A percentile compares a stretch with the other conserved stretches of the same genome.
These are phyloP conservation scores for Helminthosporium solani DNA, from an alignment of 2,329 filamentous ascomycete genomes.

Conservation along the genomic window DNA sequence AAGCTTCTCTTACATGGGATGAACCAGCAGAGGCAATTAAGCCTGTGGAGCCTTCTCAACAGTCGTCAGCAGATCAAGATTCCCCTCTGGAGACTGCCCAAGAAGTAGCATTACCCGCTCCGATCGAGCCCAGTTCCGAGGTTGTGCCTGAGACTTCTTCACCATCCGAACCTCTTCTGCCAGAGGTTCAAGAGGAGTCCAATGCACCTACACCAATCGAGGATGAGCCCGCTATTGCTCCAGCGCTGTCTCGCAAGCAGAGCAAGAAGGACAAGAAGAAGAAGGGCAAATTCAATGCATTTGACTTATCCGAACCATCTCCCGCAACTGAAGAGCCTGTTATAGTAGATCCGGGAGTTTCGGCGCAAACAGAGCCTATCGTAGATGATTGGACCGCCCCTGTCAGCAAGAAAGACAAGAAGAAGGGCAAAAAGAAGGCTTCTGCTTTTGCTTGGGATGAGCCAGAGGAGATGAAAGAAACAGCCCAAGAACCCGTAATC, in stretches of 20 bases:
- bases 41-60: neutral
- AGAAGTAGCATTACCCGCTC: neutral
- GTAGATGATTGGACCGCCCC: slow-evolving; percentile 5
- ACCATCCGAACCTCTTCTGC: neutral
- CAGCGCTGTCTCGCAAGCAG: slow-evolving; percentile 21
- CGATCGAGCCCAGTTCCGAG: neutral
- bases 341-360: neutral
- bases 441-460: slow-evolving; percentile 5
- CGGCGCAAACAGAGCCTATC: neutral
- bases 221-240: slow-evolving; percentile 11
- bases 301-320: slow-evolving; percentile 10
- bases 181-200: slow-evolving; percentile 12
- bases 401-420: slow-evolving; percentile 33
- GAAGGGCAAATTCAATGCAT: slow-evolving; percentile 15
- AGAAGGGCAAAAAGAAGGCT: slow-evolving; percentile 28
- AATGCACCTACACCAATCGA: neutral
- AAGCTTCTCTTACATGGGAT: slow-evolving; percentile 5
- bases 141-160: neutral
- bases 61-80: neutral
- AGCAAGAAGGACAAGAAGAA: slow-evolving; percentile 35
- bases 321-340: slow-evolving; percentile 3
- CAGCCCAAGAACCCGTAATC: neutral
- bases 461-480: slow-evolving; percentile 8
- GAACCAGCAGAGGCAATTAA: slow-evolving; percentile 5
- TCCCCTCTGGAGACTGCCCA: neutral